Evolutionary conservation across 768 basidiomycete genomes (phyloP), one percentile per base, ranked within the genome.

Genomic region (Multifurca ochricompacta): DNA sequence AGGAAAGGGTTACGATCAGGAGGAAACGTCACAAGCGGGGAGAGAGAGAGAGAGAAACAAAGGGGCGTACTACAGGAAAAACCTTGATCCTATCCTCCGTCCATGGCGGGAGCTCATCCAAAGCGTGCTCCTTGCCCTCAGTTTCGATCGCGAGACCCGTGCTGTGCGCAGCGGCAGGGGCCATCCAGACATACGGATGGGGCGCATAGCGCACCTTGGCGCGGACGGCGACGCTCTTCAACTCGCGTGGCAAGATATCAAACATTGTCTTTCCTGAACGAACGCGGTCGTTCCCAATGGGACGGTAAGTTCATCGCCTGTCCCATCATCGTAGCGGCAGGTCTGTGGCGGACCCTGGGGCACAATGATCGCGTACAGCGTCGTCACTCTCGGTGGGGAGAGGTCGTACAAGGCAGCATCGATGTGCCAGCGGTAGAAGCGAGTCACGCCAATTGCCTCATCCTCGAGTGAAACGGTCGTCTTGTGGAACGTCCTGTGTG

Each of bases 401-500:
- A 83, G 72, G 44, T 82, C 79, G 64, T 86, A 87, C 32, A 90
- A 69, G 0, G 88, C 88, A 1, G 91, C 90, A 59, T 92, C 91
- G 67, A 92, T 91, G 67, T 93, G 88, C 89, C 89, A 91, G 51
- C 90, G 74, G 66, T 88, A 91, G 74, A 87, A 92, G 34, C 90
- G 77, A 18, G 90, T 92, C 40, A 76, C 68, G 27, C 88, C 89
- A 31, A 75, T 73, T 3, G 69, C 79, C 61, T 86, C 85, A 54
- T 92, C 91, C 60, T 83, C 84, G 3, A 74, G 70, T 11, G 81
- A 79, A 37, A 93, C 75, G 28, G 65, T 67, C 21, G 83, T 84
- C 69, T 87, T 88, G 74, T 93, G 91, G 70, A 92, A 93, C 1
- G 83, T 84, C 34, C 74, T 79, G 68, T 93, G 91, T 50, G 79